These are phyloP conservation scores for Coprinopsis cinerea DNA, from an alignment of 768 basidiomycete genomes.

Conservation along the genomic window DNA sequence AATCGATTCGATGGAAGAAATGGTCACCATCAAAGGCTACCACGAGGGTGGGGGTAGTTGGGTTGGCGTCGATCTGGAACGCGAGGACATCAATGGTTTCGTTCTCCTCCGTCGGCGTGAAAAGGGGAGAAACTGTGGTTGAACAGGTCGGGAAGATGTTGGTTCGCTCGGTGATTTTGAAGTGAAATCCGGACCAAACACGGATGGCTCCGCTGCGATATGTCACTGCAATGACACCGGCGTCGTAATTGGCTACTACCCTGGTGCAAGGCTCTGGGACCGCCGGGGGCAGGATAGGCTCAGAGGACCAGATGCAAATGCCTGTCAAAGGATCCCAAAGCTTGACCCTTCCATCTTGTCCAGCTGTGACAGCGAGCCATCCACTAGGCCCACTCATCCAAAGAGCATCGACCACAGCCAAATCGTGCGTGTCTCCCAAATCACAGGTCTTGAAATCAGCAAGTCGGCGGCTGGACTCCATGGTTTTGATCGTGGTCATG, in stretches of 20 bases:
- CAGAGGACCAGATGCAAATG: slow-evolving; percentile 61
- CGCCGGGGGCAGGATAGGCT: slow-evolving; percentile 25
- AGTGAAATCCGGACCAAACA: slow-evolving; percentile 45
- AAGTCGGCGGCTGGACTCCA: slow-evolving; percentile 45
- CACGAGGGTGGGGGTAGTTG: slow-evolving; percentile 33
- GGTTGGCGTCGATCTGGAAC: slow-evolving; percentile 23
- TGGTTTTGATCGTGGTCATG: slow-evolving; percentile 48
- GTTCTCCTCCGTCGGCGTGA: slow-evolving; percentile 8
- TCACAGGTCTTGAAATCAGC: slow-evolving; percentile 43
- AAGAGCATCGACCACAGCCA: slow-evolving; percentile 46
- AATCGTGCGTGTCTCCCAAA: slow-evolving; percentile 59
- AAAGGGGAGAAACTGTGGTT: neutral
- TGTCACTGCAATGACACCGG: slow-evolving; percentile 41
- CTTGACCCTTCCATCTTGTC: slow-evolving; percentile 62
- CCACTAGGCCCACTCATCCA: slow-evolving; percentile 36
- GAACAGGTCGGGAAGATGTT: neutral
- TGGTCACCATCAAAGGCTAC: slow-evolving; percentile 44
- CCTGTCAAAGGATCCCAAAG: slow-evolving; percentile 60
- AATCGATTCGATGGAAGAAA: slow-evolving; percentile 45
- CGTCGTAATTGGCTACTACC: slow-evolving; percentile 36
- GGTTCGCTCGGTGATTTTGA: neutral
- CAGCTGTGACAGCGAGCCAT: slow-evolving; percentile 43
- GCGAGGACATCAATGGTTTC: slow-evolving; percentile 13
- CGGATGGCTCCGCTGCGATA: slow-evolving; percentile 53
- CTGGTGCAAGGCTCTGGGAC: slow-evolving; percentile 46